Evolutionary conservation across 2,329 filamentous ascomycete species (phyloP).

Genomic region (Sarocladiaceae sp.): DNA sequence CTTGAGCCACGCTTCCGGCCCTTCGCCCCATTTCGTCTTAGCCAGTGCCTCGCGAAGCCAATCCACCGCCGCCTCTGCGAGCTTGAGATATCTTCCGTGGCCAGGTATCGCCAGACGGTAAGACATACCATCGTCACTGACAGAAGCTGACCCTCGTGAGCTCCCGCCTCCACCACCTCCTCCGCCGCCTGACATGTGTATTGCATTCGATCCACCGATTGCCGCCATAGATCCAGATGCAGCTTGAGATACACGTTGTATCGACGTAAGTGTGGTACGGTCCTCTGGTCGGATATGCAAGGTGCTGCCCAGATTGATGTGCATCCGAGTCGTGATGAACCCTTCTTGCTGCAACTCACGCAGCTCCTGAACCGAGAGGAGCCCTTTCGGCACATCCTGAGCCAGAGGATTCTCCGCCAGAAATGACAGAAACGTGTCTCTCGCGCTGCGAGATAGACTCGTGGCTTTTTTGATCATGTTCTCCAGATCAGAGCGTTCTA

Average conservation of each 20-base stretch:
- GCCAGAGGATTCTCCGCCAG: conserved; percentile 47
- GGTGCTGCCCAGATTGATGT: conserved; percentile 27
- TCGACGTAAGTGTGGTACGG: conserved; percentile 51
- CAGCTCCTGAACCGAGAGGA: conserved; percentile 42
- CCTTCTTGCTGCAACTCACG: conserved; percentile 60
- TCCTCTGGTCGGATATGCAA: conserved; percentile 47
- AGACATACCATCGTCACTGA: conserved; percentile 11
- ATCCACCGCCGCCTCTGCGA: conserved; percentile 55
- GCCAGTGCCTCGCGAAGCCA: conserved; percentile 58
- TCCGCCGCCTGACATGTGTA: conserved; percentile 52
- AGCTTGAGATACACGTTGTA: conserved; percentile 59
- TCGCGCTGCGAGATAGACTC: conserved; percentile 36
- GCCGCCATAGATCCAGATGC: conserved; percentile 66
- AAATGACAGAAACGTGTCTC: conserved; percentile 46
- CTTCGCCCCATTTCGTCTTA: conserved; percentile 58
- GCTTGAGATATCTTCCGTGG: conserved; percentile 63
- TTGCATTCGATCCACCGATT: conserved; percentile 62
- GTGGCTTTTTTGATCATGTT: conserved; percentile 33
- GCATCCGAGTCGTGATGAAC: conserved; percentile 54
- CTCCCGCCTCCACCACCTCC: conserved; percentile 50
- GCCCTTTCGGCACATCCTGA: conserved; percentile 21
- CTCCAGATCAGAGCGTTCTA: conserved; percentile 54
- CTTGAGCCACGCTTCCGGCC: conserved; percentile 54
- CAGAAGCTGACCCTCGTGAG: conserved; percentile 19
- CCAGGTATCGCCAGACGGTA: conserved; percentile 61